phyloP scores from a whole-genome alignment of 163 green algal genomes.

The Volvox carteri region DNA sequence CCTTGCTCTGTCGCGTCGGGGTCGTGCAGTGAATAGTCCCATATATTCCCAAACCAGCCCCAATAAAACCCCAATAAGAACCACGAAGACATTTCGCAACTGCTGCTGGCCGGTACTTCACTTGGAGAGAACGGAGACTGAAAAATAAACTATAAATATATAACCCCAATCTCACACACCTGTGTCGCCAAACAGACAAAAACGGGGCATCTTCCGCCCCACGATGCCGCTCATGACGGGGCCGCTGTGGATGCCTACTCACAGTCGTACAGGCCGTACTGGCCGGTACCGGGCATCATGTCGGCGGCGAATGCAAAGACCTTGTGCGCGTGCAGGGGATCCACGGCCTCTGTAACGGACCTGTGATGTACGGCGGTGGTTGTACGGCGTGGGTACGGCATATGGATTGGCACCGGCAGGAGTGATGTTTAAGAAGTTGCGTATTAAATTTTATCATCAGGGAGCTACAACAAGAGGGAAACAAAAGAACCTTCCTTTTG shows the following conservation, averaged over 20 bases:
- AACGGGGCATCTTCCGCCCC: conserved; percentile 54
- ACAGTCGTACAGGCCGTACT: conserved; percentile 51
- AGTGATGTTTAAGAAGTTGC: background rate
- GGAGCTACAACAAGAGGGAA: background rate
- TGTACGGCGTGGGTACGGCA: background rate
- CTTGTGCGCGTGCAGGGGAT: conserved; percentile 44
- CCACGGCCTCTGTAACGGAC: conserved; percentile 31
- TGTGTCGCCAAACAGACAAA: conserved; percentile 60
- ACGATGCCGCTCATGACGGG: conserved; percentile 55
- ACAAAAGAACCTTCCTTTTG: background rate
- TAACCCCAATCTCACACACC: background rate
- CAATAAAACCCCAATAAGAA: background rate
- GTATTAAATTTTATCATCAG: background rate
- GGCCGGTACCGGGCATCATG: conserved; percentile 37
- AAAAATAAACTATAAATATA: too few species aligned
- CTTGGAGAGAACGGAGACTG: too few species aligned
- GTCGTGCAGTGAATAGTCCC: too few species aligned
- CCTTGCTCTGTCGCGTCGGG: too few species aligned
- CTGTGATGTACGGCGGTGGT: background rate
- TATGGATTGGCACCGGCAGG: background rate
- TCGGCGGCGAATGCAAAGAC: conserved; percentile 45
- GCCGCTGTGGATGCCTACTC: conserved; percentile 54
- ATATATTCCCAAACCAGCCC: background rate
- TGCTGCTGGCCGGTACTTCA: background rate
- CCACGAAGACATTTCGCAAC: background rate